Evolutionary conservation across 2,329 filamentous ascomycete genomes (phyloP), one percentile per base, ranked within the genome.

Genomic region (Penicillium brevicompactum): DNA sequence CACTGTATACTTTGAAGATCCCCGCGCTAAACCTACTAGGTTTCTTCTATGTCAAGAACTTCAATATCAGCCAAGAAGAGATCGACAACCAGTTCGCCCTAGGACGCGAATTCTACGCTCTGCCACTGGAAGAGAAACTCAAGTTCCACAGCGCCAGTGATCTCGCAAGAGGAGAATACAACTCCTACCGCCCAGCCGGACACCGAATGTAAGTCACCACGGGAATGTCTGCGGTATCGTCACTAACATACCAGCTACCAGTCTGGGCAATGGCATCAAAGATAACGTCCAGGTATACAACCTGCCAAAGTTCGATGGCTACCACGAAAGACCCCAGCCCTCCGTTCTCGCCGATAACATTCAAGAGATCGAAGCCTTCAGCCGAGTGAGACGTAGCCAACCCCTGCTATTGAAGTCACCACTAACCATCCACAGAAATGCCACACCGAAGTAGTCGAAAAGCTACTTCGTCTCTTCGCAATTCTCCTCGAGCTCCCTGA

Each of bases 41-140:
- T 0, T 84, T 87, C 73, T 87, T 87, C 72, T 86, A 87, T 57
- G 80, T 87, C 18, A 82, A 80, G 55, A 85, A 87, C 70, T 87
- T 83, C 57, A 84, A 84, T 31, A 76, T 87, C n/a, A 74, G 71
- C 1, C 83, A 87, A 66, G 83, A 85, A 45, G 75, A 85, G 65
- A 78, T 87, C 1, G 80, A 87, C 59, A 74, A 76, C 5, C 84
- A 87, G 59, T 87, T 87, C 58, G 82, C 84, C 11, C 78, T 87
- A 2, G 84, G 80, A 1, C 82, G 83, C 54, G 76, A 82, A 34
- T 80, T 87, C 58, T 87, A 86, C 63, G 67, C 79, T 4, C 73
- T 87, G 0, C 76, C 84, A 0, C 73, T 78, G 0, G 80, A 84
- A 9, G 84, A 87, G 64, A 87, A 87, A 63, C 76, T 82, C 49